These are phyloP conservation scores for Babesia bovis DNA, from an alignment of 169 alveolate species.

Conservation along the genomic window DNA sequence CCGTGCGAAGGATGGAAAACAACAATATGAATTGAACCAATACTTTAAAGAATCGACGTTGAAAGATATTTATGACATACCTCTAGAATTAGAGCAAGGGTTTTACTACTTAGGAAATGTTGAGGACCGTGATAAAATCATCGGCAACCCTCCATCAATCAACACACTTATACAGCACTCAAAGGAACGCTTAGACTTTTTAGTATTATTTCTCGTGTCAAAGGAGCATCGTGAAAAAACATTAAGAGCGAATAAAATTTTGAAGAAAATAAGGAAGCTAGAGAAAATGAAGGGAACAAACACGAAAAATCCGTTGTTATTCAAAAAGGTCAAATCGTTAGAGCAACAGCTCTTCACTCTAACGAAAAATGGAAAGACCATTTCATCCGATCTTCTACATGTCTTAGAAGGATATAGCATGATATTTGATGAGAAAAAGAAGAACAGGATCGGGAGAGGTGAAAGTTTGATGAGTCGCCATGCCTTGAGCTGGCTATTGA, in stretches of 20 bases:
- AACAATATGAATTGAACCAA: slow-evolving; percentile 59
- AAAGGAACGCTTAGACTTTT: slow-evolving; percentile 44
- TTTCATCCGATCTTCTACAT: neutral
- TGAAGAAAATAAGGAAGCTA: slow-evolving; percentile 40
- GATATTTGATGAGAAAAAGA: slow-evolving; percentile 40
- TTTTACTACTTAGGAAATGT: slow-evolving; percentile 15
- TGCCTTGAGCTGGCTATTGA: slow-evolving; percentile 81
- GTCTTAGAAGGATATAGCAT: slow-evolving; percentile 45
- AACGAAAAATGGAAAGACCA: slow-evolving; percentile 4
- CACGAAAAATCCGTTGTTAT: slow-evolving; percentile 9
- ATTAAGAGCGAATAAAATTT: slow-evolving; percentile 22
- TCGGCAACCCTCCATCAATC: slow-evolving; percentile 1
- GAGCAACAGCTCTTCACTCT: slow-evolving; percentile 10
- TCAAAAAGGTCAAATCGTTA: slow-evolving; percentile 25
- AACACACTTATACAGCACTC: slow-evolving; percentile 35
- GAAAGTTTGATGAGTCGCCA: slow-evolving; percentile 73
- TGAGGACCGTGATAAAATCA: neutral
- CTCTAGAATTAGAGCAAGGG: slow-evolving; percentile 21
- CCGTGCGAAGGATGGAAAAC: slow-evolving; percentile 57
- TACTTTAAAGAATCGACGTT: slow-evolving; percentile 42
- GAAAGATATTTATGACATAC: slow-evolving; percentile 14
- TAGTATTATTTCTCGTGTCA: slow-evolving; percentile 48
- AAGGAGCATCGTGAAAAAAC: slow-evolving; percentile 35
- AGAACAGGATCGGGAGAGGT: slow-evolving; percentile 7
- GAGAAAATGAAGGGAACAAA: slow-evolving; percentile 22